Base-by-base conservation (phyloP, 2,329 filamentous ascomycete genomes). In the Dothiorella sarmentorum region DNA sequence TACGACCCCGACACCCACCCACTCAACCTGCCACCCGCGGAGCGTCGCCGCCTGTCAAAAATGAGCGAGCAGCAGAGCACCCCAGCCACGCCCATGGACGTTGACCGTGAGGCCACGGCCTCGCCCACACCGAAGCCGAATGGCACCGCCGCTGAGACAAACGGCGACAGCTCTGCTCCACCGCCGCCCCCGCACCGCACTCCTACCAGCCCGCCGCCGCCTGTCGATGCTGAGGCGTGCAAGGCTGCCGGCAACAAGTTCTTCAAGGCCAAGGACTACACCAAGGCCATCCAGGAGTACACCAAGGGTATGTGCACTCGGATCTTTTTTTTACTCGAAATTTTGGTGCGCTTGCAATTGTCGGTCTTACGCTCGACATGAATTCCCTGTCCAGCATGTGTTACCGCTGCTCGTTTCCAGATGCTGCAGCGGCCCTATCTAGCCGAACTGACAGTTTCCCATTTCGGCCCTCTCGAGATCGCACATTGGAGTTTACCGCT, bases 241-340 rank as follows among this genome's bases (percentile, higher is more conserved):
- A 99, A 99, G 80, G 85, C 89, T 66, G 85, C 90, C 2, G 94
- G 94, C 60, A 99, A 99, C 78, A 94, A 94, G 69, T 93, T 90
- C 70, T 99, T 97, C 83, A 97, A 97, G 79, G 90, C 92, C 63
- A 90, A 88, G 71, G 90, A 97, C 69, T 99, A 93, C 73, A 78
- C 81, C 61, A 88, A 89, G 70, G 93, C 94, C 22, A 92, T 97
- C 71, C 84, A 89, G 65, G 91, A 97, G 74, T 99, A 97, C 74
- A 90, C 89, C 66, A 96, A 96, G 84, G 93, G 93, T 96, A 80
- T 61, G 80, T 71, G 72, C 61, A 5, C 40, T 31, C 42, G 18
- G 35, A 4, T 27, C 35, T n/a, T 47, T 40, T 45, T 20, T 40
- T 56, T 29, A 9, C 31, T 40, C 33, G 31, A 31, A 49, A 40